Conservation (phyloP, 371 early-diverging fungal species). For the Mucor lusitanicus region DNA sequence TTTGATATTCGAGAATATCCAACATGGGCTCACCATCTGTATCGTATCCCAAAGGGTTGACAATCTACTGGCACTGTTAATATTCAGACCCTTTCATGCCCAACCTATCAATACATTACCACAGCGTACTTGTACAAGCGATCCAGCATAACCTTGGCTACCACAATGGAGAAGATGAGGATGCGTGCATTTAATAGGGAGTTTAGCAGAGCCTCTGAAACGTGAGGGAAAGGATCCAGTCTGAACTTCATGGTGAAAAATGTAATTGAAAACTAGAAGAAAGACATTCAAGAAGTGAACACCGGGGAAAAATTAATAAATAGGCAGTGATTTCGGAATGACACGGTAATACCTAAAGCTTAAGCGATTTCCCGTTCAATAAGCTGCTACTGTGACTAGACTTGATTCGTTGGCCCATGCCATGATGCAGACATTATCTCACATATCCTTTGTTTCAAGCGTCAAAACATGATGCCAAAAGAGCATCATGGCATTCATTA, state of each 20-base stretch:
- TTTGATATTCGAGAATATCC: slow-evolving; percentile 48
- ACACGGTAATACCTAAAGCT: background rate
- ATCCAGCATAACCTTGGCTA: slow-evolving; percentile 48
- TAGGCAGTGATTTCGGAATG: background rate
- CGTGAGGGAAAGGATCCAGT: slow-evolving; percentile 44
- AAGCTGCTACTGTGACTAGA: background rate
- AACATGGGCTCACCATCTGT: slow-evolving; percentile 32
- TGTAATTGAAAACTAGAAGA: background rate
- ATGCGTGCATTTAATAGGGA: slow-evolving; percentile 44
- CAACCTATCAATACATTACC: slow-evolving; percentile 22
- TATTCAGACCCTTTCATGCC: background rate
- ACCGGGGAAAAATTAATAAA: background rate
- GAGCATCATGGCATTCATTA: too few relatives aligned
- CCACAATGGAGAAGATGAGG: slow-evolving; percentile 33
- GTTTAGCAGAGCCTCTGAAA: slow-evolving; percentile 25
- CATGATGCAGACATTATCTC: background rate
- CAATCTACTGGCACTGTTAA: slow-evolving; percentile 22
- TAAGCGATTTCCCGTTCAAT: background rate
- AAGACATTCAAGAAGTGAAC: background rate
- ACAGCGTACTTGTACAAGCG: slow-evolving; percentile 43
- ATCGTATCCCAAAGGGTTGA: slow-evolving; percentile 41
- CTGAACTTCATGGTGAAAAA: slow-evolving; percentile 18
- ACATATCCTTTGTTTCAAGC: background rate
- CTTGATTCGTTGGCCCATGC: background rate
- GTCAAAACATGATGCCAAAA: background rate